A percentile compares a stretch with the other conserved stretches of the same genome.
These are phyloP conservation scores for Aspergillus flavus DNA, from an alignment of 2,329 filamentous ascomycete species.

Conservation along the genomic window DNA sequence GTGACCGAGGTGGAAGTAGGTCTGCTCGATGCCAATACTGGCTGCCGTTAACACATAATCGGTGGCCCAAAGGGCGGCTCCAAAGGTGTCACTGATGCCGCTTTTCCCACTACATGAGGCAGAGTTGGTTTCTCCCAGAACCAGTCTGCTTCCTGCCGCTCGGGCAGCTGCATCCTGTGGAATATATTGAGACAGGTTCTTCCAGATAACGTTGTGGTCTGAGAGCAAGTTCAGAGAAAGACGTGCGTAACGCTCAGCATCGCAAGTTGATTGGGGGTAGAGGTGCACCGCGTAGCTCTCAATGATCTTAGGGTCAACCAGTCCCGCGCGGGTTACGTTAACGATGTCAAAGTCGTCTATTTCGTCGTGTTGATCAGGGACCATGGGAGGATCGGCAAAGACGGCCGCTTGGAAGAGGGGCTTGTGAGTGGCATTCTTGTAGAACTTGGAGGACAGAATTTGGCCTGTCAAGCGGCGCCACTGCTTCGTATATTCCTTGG, in stretches of 20 bases:
- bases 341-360: slow-evolving; percentile 14
- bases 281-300: slow-evolving; percentile 9
- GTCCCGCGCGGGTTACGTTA: slow-evolving; percentile 9
- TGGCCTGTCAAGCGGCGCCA: slow-evolving; percentile 10
- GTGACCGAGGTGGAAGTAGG: slow-evolving; percentile 17
- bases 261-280: slow-evolving; percentile 13
- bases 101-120: slow-evolving; percentile 13
- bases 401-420: slow-evolving; percentile 12
- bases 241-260: neutral
- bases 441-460: slow-evolving; percentile 5
- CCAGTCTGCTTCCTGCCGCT: neutral
- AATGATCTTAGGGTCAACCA: slow-evolving; percentile 8
- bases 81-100: slow-evolving; percentile 15
- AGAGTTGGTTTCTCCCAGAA: slow-evolving; percentile 13
- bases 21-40: slow-evolving; percentile 11
- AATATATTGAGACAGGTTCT: slow-evolving; percentile 15
- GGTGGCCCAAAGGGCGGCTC: slow-evolving; percentile 12
- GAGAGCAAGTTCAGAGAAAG: slow-evolving; percentile 10
- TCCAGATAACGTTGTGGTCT: slow-evolving; percentile 9
- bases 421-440: slow-evolving; percentile 5
- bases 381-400: slow-evolving; percentile 11
- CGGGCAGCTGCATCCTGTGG: slow-evolving; percentile 10
- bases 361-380: slow-evolving; percentile 12
- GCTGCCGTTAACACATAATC: slow-evolving; percentile 15
- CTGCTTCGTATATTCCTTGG: slow-evolving; percentile 6